Conservation (phyloP, 345 rosid species). For the Citrus reticulata region DNA sequence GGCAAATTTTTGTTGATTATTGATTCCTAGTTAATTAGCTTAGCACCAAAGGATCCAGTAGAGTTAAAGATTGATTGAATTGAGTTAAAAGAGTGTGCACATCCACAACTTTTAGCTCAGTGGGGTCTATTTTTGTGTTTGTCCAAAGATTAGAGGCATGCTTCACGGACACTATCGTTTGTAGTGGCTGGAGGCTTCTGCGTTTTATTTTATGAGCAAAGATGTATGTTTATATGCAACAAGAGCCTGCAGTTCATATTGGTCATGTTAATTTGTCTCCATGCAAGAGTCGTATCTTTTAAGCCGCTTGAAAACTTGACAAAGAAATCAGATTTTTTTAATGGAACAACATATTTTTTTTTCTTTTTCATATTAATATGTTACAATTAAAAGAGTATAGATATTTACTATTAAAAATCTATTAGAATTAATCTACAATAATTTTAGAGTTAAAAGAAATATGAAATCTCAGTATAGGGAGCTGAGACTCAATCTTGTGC, state of each 20-base stretch:
- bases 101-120: not conserved
- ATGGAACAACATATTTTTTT: too few relatives aligned
- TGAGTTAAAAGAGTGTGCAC: not conserved
- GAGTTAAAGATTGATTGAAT: not conserved
- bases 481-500: too few relatives aligned
- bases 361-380: too few relatives aligned
- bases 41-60: not conserved
- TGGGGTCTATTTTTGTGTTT: constrained; percentile 1
- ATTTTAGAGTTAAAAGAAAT: too few relatives aligned
- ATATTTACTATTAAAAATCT: too few relatives aligned
- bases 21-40: not conserved
- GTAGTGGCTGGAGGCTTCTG: not conserved
- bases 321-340: not conserved
- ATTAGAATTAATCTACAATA: too few relatives aligned
- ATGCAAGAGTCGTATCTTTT: not conserved
- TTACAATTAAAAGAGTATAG: too few relatives aligned
- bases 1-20: constrained; percentile 3
- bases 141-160: constrained; percentile 6
- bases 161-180: not conserved
- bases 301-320: not conserved
- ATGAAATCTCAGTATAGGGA: too few relatives aligned
- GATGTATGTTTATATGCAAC: not conserved
- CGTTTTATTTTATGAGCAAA: too few relatives aligned
- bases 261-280: not conserved
- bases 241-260: not conserved